Percentiles rank a stretch among this genome's conserved stretches.
These are phyloP conservation scores for Mycena rebaudengoi DNA, from an alignment of 768 basidiomycete genomes.

Conservation along the genomic window DNA sequence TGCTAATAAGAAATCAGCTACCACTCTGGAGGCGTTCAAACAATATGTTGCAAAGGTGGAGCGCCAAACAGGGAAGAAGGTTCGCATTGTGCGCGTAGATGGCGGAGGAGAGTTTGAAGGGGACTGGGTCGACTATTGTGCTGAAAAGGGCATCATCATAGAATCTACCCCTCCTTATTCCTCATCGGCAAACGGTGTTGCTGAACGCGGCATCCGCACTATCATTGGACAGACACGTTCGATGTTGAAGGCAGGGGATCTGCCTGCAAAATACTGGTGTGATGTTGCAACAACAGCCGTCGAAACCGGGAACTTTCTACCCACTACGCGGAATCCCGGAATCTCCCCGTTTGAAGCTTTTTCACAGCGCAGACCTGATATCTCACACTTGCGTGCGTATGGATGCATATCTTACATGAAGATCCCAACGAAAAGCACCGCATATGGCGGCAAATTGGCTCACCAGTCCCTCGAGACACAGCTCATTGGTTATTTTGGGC, in stretches of 20 bases:
- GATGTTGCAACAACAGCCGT: too few relatives aligned
- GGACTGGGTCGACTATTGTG: background rate
- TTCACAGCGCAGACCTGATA: slow-evolving; percentile 1
- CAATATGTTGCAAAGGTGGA: background rate
- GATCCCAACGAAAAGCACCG: slow-evolving; percentile 25
- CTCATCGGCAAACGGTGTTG: slow-evolving; percentile 12
- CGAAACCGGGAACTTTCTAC: background rate
- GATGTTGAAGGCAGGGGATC: slow-evolving; percentile 5
- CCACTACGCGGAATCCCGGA: background rate
- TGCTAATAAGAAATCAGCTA: background rate
- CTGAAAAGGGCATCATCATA: slow-evolving; percentile 2
- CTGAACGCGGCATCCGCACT: slow-evolving; percentile 13
- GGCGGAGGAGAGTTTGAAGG: background rate
- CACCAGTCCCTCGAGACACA: background rate
- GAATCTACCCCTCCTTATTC: slow-evolving; percentile 3
- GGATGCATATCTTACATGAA: slow-evolving; percentile 33
- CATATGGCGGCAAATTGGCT: too few relatives aligned
- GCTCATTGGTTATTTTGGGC: background rate
- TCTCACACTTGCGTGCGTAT: slow-evolving; percentile 29
- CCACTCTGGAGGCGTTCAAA: background rate
- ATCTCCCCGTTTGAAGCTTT: background rate
- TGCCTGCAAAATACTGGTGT: slow-evolving; percentile 24
- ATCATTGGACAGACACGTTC: background rate
- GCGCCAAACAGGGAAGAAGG: background rate
- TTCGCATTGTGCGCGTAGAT: slow-evolving; percentile 25